phyloP scores from a whole-genome alignment of 1,284 basidiomycete genomes.

The Microbotryum silenes-acaulis region DNA sequence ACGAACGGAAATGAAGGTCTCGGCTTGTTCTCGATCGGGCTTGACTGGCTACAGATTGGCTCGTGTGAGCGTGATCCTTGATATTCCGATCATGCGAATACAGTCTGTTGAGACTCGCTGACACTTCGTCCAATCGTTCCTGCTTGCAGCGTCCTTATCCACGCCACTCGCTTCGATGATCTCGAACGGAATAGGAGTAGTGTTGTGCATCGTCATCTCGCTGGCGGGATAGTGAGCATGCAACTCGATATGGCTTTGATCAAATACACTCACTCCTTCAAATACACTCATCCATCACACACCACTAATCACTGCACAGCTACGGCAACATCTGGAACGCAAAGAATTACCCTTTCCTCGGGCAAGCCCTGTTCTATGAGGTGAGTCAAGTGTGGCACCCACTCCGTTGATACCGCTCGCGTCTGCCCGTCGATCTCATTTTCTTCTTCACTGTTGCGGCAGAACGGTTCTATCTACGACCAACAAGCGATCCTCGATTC shows the following conservation, averaged over 20 bases:
- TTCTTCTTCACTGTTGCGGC: no score
- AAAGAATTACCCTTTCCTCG: slow-evolving; percentile 53
- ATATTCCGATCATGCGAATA: not conserved
- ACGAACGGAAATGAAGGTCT: slow-evolving; percentile 55
- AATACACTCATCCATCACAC: not conserved
- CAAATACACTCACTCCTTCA: not conserved
- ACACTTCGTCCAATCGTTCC: slow-evolving; percentile 35
- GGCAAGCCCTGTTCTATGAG: slow-evolving; percentile 49
- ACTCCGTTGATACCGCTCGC: no score
- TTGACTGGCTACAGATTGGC: slow-evolving; percentile 45
- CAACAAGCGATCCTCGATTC: slow-evolving; percentile 78
- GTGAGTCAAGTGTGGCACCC: slow-evolving; percentile 34
- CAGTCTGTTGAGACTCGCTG: no score
- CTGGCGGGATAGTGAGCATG: slow-evolving; percentile 48
- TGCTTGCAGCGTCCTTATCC: slow-evolving; percentile 4
- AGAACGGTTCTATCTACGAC: slow-evolving; percentile 48
- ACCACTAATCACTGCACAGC: not conserved
- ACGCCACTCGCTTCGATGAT: slow-evolving; percentile 1
- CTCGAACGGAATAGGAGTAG: not conserved
- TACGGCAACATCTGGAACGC: slow-evolving; percentile 51
- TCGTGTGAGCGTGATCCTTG: not conserved
- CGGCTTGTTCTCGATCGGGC: slow-evolving; percentile 46
- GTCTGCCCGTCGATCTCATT: no score
- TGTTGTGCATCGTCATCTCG: slow-evolving; percentile 46
- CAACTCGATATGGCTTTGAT: not conserved